These are phyloP conservation scores for Dalechampia spathulata DNA, from an alignment of 441 rosid species.

Conservation along the genomic window DNA sequence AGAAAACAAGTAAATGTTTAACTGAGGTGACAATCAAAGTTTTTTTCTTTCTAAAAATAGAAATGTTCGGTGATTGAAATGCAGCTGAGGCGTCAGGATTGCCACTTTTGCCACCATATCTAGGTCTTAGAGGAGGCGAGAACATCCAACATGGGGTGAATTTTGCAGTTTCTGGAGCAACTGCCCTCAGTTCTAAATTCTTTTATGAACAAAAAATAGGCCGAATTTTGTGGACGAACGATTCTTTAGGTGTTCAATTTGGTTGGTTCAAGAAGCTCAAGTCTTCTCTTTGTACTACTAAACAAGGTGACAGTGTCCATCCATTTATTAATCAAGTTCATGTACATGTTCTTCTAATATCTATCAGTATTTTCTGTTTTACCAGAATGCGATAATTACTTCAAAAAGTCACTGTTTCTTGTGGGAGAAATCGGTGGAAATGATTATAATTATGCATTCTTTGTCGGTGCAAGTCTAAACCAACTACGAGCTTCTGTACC, in stretches of 20 bases:
- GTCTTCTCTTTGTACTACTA: conserved; percentile 43
- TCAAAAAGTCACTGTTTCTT: conserved; percentile 57
- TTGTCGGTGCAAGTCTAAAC: conserved; percentile 35
- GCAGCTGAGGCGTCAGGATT: conserved; percentile 62
- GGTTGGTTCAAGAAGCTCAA: conserved; percentile 62
- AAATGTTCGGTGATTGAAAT: too few relatives aligned
- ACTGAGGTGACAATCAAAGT: too few relatives aligned
- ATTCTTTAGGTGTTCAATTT: conserved; percentile 49
- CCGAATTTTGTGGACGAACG: conserved; percentile 38
- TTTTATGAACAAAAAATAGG: conserved; percentile 33
- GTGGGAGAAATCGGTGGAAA: conserved; percentile 87
- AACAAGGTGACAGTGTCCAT: conserved; percentile 27
- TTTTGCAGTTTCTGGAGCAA: conserved; percentile 76
- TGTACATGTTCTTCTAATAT: neutral
- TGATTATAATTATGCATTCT: conserved; percentile 54
- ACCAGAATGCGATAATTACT: conserved; percentile 48
- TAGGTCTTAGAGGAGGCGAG: conserved; percentile 24
- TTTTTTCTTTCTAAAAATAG: too few relatives aligned
- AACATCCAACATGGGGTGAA: conserved; percentile 40
- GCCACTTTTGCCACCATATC: conserved; percentile 53
- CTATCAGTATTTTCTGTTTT: neutral
- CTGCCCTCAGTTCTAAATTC: conserved; percentile 41
- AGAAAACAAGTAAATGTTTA: too few relatives aligned
- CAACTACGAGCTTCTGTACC: conserved; percentile 39
- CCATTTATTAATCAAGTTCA: neutral